These are phyloP conservation scores for Dillenia turbinata DNA, from an alignment of 164 flowering plant species.

Conservation along the genomic window DNA sequence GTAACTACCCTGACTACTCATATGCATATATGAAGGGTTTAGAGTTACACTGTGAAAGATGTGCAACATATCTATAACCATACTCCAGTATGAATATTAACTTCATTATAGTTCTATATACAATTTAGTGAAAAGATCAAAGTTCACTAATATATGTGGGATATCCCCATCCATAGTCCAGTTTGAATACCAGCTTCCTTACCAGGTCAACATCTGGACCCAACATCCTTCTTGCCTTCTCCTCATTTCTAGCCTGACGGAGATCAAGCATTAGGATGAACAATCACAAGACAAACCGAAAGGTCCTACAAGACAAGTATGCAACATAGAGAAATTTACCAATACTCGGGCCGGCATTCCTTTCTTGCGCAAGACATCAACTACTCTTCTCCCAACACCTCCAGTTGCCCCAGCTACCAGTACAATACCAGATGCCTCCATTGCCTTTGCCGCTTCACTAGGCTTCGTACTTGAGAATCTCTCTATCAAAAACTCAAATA, in stretches of 20 bases:
- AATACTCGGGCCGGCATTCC: slow-evolving; percentile 75
- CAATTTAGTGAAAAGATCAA: too few species aligned
- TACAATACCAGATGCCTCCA: slow-evolving; percentile 64
- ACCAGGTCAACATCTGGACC: slow-evolving; percentile 91
- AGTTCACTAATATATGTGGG: too few species aligned
- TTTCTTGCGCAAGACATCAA: slow-evolving; percentile 63
- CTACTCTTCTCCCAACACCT: slow-evolving; percentile 96
- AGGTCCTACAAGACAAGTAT: too few species aligned
- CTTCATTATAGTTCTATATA: too few species aligned
- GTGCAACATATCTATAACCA: too few species aligned
- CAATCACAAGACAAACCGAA: too few species aligned
- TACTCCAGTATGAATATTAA: too few species aligned
- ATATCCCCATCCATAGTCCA: not conserved
- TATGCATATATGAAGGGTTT: too few species aligned
- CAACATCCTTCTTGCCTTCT: slow-evolving; percentile 82
- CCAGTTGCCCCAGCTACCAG: slow-evolving; percentile 96
- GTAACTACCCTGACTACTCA: too few species aligned
- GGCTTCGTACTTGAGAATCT: slow-evolving; percentile 57
- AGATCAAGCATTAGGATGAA: not conserved
- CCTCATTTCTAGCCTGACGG: slow-evolving; percentile 90
- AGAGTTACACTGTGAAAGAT: too few species aligned
- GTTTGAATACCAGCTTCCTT: slow-evolving; percentile 17
- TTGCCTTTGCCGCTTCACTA: slow-evolving; percentile 39
- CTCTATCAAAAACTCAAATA: slow-evolving; percentile 60
- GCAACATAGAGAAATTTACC: slow-evolving; percentile 38